Evolutionary conservation across 140 eudicot species (phyloP), one percentile per base, ranked within the genome.

Genomic region (Oenanthe javanica): DNA sequence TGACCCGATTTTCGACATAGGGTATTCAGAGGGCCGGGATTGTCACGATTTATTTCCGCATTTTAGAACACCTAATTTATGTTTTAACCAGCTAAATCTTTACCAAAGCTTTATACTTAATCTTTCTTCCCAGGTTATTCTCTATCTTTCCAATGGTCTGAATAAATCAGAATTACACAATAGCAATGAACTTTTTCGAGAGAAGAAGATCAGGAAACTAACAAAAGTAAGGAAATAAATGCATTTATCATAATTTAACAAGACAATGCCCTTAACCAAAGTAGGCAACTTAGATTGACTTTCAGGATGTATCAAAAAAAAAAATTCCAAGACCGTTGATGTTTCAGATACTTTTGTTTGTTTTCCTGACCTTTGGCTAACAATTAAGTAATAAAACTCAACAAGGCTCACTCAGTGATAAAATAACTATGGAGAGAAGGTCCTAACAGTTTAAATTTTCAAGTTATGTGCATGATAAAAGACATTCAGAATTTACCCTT

Each of bases 401-500:
- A 74, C 38, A 74, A 74, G 16, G 27, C 5, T 19, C 40, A 31
- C 31, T 31, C 31, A 31, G 31, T 31, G 31, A 31, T 31, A 31
- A 31, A 31, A 31, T 31, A 31, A 31, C 31, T 31, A 31, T 31
- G 31, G 31, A 31, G 31, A 49, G n/a, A 43, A 45, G 46, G 77
- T 72, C 49, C 46, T 21, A 21, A 45, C 18, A 73, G 55, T 73
- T 21, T 4, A 45, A 50, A 42, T 9, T 5, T 43, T 47, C 77
- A 19, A 45, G 14, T 21, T 45, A 10, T 8, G 4, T 31, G 72
- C 14, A 31, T 31, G 19, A 72, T 50, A 31, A 23, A 42, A 43
- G 49, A 45, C 15, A 38, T 77, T 55, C 25, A 70, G 23, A 77
- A 31, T 80, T 67, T 92, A 94, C 98, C 98, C 97, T 90, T 94